Evolutionary conservation across 768 basidiomycete species (phyloP).

Genomic region (Boletus speciosus): DNA sequence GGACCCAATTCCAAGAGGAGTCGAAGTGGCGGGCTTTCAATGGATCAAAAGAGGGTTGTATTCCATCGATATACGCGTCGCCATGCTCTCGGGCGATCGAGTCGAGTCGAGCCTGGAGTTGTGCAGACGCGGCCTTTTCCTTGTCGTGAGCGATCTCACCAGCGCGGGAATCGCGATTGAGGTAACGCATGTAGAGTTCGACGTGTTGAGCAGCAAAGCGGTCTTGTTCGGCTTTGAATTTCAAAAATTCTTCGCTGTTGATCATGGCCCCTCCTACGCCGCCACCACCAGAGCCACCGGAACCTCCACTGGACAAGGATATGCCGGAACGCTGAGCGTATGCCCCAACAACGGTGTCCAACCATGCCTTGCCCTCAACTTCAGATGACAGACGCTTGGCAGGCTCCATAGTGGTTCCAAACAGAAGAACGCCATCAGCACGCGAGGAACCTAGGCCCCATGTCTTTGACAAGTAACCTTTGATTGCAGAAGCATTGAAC

Average conservation of each 20-base stretch:
- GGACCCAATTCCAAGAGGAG: slow-evolving; percentile 99
- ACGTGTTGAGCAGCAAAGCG: slow-evolving; percentile 90
- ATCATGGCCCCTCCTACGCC: slow-evolving; percentile 78
- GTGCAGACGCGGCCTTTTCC: slow-evolving; percentile 69
- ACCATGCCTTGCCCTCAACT: slow-evolving; percentile 88
- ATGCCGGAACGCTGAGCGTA: slow-evolving; percentile 93
- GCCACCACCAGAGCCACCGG: slow-evolving; percentile 56
- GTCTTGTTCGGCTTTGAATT: slow-evolving; percentile 92
- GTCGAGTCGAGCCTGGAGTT: slow-evolving; percentile 84
- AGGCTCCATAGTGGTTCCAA: slow-evolving; percentile 91
- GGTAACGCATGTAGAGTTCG: slow-evolving; percentile 95
- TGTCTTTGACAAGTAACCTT: slow-evolving; percentile 81
- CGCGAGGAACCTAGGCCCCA: slow-evolving; percentile 95
- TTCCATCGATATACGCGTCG: slow-evolving; percentile 89
- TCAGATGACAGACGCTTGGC: slow-evolving; percentile 91
- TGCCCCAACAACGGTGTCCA: slow-evolving; percentile 76
- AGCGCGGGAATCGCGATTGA: slow-evolving; percentile 87
- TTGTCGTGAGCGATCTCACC: slow-evolving; percentile 88
- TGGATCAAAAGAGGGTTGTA: slow-evolving; percentile 91
- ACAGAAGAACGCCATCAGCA: slow-evolving; percentile 83
- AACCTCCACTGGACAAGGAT: slow-evolving; percentile 66
- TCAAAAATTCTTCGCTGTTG: slow-evolving; percentile 97
- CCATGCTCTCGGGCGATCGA: slow-evolving; percentile 90
- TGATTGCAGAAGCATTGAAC: slow-evolving; percentile 91
- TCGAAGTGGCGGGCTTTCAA: slow-evolving; percentile 98